phyloP scores from a whole-genome alignment of 495 filamentous ascomycete species.

The Neurospora tetraspora region DNA sequence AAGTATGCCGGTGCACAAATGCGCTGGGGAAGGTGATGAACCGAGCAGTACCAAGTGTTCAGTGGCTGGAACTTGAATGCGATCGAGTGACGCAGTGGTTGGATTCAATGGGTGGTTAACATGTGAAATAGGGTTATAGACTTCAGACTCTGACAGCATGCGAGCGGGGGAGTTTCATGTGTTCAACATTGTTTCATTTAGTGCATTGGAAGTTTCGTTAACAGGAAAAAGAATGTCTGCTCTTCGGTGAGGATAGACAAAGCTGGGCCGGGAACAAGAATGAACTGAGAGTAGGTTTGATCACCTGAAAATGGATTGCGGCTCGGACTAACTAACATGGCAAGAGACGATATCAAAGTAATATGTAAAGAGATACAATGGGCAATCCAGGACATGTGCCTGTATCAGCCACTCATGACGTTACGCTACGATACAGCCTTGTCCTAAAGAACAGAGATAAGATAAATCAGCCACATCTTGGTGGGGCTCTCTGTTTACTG shows the following conservation, averaged over 20 bases:
- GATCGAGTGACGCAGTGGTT: neutral
- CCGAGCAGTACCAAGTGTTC: neutral
- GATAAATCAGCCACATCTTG: neutral
- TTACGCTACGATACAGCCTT: neutral
- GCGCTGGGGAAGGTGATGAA: conserved; percentile 65
- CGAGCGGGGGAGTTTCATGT: neutral
- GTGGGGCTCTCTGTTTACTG: neutral
- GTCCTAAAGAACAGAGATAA: neutral
- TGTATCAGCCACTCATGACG: neutral
- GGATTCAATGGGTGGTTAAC: neutral
- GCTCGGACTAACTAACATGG: neutral
- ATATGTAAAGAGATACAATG: neutral
- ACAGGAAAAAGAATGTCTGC: neutral
- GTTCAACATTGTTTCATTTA: neutral
- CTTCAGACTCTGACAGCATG: neutral
- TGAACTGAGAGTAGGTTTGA: neutral
- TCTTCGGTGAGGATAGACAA: neutral
- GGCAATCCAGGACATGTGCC: neutral
- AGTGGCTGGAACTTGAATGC: neutral
- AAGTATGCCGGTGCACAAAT: conserved; percentile 82
- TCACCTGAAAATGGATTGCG: neutral
- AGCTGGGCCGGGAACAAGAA: neutral
- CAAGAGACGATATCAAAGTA: neutral
- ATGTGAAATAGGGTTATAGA: neutral
- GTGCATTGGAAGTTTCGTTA: neutral